A percentile compares a stretch with the other conserved stretches of the same genome.
These are phyloP conservation scores for Cladophialophora bantiana DNA, from an alignment of 2,329 filamentous ascomycete genomes.

Conservation along the genomic window DNA sequence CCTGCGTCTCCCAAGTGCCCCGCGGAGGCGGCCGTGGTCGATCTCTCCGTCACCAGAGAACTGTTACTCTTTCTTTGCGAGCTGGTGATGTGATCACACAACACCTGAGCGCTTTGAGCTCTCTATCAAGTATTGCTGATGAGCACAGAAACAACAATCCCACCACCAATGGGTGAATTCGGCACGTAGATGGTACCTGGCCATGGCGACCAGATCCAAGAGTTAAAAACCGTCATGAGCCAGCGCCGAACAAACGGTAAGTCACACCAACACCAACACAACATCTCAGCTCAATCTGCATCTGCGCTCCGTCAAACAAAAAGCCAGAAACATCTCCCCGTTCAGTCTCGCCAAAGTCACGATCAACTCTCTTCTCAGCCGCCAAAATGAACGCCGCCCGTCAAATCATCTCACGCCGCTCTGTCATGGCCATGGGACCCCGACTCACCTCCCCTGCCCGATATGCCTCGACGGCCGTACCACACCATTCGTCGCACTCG, in stretches of 20 bases:
- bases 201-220: conserved; percentile 6
- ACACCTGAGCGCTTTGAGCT: conserved; percentile 19
- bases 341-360: conserved; percentile 6
- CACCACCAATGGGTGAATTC: conserved; percentile 14
- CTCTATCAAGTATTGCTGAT: conserved; percentile 17
- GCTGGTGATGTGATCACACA: conserved; percentile 30
- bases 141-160: conserved; percentile 13
- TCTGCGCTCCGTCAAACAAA: background rate
- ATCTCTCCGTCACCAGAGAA: conserved; percentile 6
- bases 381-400: conserved; percentile 34
- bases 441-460: conserved; percentile 31
- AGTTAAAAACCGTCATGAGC: conserved; percentile 9
- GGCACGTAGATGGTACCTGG: conserved; percentile 3
- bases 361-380: conserved; percentile 10
- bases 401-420: conserved; percentile 32
- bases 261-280: conserved; percentile 12
- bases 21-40: conserved; percentile 23
- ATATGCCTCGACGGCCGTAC: conserved; percentile 25
- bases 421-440: conserved; percentile 27
- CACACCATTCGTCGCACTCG: background rate
- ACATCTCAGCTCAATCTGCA: conserved; percentile 15
- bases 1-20: background rate
- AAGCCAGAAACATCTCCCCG: conserved; percentile 15
- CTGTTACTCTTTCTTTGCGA: background rate
- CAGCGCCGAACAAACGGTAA: background rate